These are phyloP conservation scores for Drechslera avenae DNA, from an alignment of 2,329 filamentous ascomycete species.

Conservation along the genomic window DNA sequence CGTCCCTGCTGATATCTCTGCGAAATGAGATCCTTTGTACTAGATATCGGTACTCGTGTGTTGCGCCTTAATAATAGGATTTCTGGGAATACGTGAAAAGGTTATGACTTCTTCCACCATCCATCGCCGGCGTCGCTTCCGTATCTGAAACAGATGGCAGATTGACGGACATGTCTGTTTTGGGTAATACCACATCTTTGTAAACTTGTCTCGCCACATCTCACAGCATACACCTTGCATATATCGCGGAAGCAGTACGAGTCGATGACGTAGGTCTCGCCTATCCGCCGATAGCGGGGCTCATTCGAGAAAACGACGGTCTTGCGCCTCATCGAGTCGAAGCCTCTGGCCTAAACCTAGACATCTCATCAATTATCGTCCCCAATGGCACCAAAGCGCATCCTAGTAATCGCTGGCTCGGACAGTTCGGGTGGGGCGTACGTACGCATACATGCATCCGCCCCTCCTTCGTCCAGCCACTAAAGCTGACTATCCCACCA, in stretches of 20 bases:
- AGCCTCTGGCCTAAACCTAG: background rate
- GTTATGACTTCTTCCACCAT: too few relatives aligned
- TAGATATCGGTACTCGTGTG: too few relatives aligned
- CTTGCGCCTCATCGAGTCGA: background rate
- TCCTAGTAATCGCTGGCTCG: constrained; percentile 84
- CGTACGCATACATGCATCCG: constrained; percentile 55
- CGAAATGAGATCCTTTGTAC: too few relatives aligned
- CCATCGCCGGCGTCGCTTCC: too few relatives aligned
- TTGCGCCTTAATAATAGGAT: too few relatives aligned
- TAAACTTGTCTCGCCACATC: too few relatives aligned
- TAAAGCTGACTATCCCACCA: constrained; percentile 23
- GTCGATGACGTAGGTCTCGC: constrained; percentile 33
- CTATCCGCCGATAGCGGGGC: constrained; percentile 34
- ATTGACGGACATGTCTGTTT: too few relatives aligned
- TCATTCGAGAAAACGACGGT: constrained; percentile 12
- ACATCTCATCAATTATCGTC: background rate
- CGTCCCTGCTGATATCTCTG: too few relatives aligned
- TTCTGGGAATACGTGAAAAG: too few relatives aligned
- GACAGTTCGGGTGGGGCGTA: constrained; percentile 91
- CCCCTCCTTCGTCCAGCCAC: constrained; percentile 15
- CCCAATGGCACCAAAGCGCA: constrained; percentile 53
- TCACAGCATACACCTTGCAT: background rate
- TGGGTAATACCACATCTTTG: too few relatives aligned
- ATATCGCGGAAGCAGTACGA: constrained; percentile 3
- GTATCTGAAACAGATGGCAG: too few relatives aligned